A percentile compares a stretch with the other conserved stretches of the same genome.
Conservation (phyloP, 345 rosid genomes). For the Anastatica hierochuntica region DNA sequence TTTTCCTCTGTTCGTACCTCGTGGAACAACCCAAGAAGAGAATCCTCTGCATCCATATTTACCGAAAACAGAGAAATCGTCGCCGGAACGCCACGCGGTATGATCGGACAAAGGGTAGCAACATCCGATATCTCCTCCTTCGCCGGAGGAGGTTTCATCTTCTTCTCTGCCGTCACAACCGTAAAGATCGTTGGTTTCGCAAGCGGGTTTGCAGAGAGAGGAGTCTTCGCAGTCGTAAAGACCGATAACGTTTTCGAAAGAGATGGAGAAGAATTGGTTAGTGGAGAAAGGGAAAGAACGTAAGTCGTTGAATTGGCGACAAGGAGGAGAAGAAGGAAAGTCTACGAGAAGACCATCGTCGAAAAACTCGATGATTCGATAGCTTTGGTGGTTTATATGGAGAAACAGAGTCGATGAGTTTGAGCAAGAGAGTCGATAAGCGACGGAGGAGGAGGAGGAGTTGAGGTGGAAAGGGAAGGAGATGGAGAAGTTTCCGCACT, state of each 20-base stretch:
- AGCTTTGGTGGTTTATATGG: slow-evolving; percentile 34
- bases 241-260: slow-evolving; percentile 59
- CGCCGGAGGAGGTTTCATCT: slow-evolving; percentile 5
- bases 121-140: slow-evolving; percentile 46
- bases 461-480: slow-evolving; percentile 64
- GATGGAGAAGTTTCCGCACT: slow-evolving; percentile 45
- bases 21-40: slow-evolving; percentile 60
- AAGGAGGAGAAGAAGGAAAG: slow-evolving; percentile 48
- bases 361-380: slow-evolving; percentile 53
- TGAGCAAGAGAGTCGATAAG: slow-evolving; percentile 49
- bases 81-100: slow-evolving; percentile 49
- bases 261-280: slow-evolving; percentile 42
- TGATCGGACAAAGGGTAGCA: slow-evolving; percentile 80
- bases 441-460: slow-evolving; percentile 30
- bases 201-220: slow-evolving; percentile 56
- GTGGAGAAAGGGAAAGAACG: slow-evolving; percentile 42
- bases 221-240: slow-evolving; percentile 84
- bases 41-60: slow-evolving; percentile 77
- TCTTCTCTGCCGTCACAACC: slow-evolving; percentile 46
- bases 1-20: slow-evolving; percentile 44
- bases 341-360: slow-evolving; percentile 61
- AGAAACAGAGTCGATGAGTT: slow-evolving; percentile 53
- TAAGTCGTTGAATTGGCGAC: slow-evolving; percentile 60
- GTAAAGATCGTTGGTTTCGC: slow-evolving; percentile 55
- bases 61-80: slow-evolving; percentile 53